Evolutionary conservation across 371 early-diverging fungal genomes (phyloP), one percentile per base, ranked within the genome.

Genomic region (Apophysomyces sp.): DNA sequence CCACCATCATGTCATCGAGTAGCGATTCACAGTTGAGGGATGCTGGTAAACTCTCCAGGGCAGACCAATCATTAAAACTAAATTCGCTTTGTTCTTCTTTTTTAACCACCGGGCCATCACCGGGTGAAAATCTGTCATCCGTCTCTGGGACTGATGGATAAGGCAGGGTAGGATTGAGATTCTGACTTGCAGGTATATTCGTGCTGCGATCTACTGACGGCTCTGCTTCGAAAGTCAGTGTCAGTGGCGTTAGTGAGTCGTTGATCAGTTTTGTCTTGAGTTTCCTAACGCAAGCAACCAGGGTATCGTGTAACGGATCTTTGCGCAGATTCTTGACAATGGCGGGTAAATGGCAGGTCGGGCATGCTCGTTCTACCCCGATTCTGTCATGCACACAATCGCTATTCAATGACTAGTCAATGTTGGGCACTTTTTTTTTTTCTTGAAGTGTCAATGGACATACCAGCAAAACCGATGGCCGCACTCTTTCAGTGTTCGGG

Each of bases 381-480:
- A 72, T 37, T 13, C 34, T 58, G n/a, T 60, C 53, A 26, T 63
- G 34, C 12, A 61, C 41, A 37, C 71, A 71, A 41, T 60, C 55
- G 26, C 69, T 69, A 57, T 32, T 26, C n/a, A n/a, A n/a, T n/a
- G n/a, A n/a, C n/a, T n/a, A n/a, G n/a, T n/a, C n/a, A n/a, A n/a
- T n/a, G n/a, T n/a, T n/a, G n/a, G n/a, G n/a, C n/a, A n/a, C n/a
- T n/a, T n/a, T n/a, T n/a, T 15, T 28, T 13, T 26, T 31, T 16
- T 31, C 51, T 34, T 55, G 24, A 15, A 58, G 60, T 39, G 68
- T n/a, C 62, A 27, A 15, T 54, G 15, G 32, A 28, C 2, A 55
- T 69, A 63, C 59, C 4, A n/a, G 40, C 67, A 60, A 16, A 60
- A 67, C 26, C 64, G 58, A 55, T 81, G 82, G 5, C 70, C 74